Percentiles rank a stretch among this genome's conserved stretches.
Evolutionary conservation across 768 basidiomycete species (phyloP).

Genomic region (Paxillus involutus): DNA sequence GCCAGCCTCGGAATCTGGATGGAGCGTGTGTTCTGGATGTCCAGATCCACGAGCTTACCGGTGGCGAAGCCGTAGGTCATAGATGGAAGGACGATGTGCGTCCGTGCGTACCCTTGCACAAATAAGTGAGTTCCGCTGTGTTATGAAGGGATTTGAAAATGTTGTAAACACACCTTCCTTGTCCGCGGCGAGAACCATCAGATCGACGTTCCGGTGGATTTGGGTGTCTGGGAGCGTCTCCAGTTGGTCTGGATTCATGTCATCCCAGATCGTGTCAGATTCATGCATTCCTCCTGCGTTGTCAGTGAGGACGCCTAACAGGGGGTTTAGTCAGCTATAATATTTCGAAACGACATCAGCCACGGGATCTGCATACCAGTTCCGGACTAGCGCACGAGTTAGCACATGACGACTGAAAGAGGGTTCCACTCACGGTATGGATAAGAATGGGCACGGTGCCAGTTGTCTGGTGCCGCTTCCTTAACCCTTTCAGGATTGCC

Average conservation of each 20-base stretch:
- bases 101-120: conserved; percentile 20
- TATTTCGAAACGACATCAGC: too few species aligned
- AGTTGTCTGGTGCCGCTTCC: conserved; percentile 41
- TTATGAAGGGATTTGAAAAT: too few species aligned
- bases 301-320: conserved; percentile 43
- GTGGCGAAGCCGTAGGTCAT: conserved; percentile 62
- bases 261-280: conserved; percentile 34
- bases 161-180: conserved; percentile 38
- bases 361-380: conserved; percentile 40
- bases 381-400: conserved; percentile 40
- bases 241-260: conserved; percentile 45
- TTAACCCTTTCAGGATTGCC: conserved; percentile 53
- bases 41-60: conserved; percentile 45
- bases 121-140: too few species aligned
- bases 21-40: conserved; percentile 48
- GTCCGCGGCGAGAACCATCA: conserved; percentile 46
- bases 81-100: conserved; percentile 50
- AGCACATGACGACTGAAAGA: not conserved
- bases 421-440: conserved; percentile 52
- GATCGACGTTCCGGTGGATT: conserved; percentile 52
- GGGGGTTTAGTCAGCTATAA: not conserved
- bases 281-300: conserved; percentile 41
- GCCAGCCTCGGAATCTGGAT: conserved; percentile 55
- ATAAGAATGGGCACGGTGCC: conserved; percentile 51
- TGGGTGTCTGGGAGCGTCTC: conserved; percentile 44